Conservation (phyloP, 208 protist species). For the Wallacemonas sp. region DNA sequence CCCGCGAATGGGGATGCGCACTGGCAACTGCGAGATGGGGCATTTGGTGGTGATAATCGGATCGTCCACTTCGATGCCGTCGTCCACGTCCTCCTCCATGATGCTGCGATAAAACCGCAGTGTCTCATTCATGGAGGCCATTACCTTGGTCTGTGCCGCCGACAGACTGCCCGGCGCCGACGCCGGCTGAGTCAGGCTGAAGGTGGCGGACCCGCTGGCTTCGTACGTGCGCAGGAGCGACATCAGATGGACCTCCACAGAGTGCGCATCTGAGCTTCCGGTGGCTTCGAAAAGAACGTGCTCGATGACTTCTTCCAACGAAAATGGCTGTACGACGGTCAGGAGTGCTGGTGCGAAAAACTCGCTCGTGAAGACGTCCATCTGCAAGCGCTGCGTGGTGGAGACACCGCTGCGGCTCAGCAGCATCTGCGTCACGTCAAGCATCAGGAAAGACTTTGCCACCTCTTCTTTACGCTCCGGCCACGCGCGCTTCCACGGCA, state of each 20-base stretch:
- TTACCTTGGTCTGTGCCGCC: conserved; percentile 1
- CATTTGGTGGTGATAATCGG: conserved; percentile 75
- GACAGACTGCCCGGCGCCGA: not conserved
- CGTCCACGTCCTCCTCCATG: conserved; percentile 48
- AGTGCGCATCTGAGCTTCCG: not conserved
- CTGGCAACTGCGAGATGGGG: conserved; percentile 71
- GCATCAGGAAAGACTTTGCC: conserved; percentile 61
- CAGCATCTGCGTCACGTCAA: conserved; percentile 78
- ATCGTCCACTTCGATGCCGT: conserved; percentile 59
- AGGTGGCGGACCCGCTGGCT: not conserved
- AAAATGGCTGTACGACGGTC: conserved; percentile 43
- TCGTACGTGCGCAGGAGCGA: not conserved
- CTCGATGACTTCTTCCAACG: conserved; percentile 59
- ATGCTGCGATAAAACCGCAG: conserved; percentile 27
- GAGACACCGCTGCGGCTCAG: conserved; percentile 25
- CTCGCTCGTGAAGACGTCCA: conserved; percentile 68
- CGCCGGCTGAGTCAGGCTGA: not conserved
- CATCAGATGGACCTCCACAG: conserved; percentile 17
- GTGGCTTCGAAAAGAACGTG: conserved; percentile 25
- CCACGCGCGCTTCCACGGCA: conserved; percentile 75
- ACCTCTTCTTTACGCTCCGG: conserved; percentile 63
- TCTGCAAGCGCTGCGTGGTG: conserved; percentile 39
- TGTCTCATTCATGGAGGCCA: conserved; percentile 1
- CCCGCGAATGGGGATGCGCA: conserved; percentile 70
- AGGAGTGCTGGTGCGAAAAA: conserved; percentile 52